phyloP scores from a whole-genome alignment of 202 grass and related monocot species.

The Cymbopogon flexuosus region DNA sequence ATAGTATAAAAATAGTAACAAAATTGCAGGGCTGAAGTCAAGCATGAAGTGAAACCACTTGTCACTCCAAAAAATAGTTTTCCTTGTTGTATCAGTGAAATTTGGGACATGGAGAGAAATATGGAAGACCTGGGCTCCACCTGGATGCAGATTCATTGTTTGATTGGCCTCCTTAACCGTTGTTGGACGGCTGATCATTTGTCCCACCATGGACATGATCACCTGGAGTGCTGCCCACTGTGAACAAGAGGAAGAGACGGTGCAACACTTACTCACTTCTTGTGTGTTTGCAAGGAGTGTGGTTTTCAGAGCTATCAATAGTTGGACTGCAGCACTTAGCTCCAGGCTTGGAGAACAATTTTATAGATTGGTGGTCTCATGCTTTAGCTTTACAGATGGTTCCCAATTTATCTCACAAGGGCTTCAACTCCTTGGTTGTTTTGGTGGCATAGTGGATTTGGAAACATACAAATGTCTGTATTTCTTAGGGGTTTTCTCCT shows the following conservation, averaged over 20 bases:
- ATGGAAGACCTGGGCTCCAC: neutral
- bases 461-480: neutral
- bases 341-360: neutral
- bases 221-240: neutral
- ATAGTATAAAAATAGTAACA: neutral
- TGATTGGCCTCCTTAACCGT: neutral
- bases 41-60: neutral
- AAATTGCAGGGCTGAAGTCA: constrained; percentile 13
- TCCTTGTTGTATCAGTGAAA: neutral
- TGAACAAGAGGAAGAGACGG: neutral
- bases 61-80: neutral
- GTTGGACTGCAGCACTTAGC: neutral
- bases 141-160: neutral
- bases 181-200: neutral
- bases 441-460: no score
- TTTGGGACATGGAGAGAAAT: neutral
- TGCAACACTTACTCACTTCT: neutral
- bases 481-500: neutral
- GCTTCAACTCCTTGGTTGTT: no score
- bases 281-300: neutral
- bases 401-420: neutral
- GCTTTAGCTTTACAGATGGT: neutral
- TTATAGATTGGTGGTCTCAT: neutral
- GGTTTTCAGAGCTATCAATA: neutral
- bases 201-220: neutral